phyloP scores from a whole-genome alignment of 2,329 filamentous ascomycete genomes.

The Aureobasidium sp. region DNA sequence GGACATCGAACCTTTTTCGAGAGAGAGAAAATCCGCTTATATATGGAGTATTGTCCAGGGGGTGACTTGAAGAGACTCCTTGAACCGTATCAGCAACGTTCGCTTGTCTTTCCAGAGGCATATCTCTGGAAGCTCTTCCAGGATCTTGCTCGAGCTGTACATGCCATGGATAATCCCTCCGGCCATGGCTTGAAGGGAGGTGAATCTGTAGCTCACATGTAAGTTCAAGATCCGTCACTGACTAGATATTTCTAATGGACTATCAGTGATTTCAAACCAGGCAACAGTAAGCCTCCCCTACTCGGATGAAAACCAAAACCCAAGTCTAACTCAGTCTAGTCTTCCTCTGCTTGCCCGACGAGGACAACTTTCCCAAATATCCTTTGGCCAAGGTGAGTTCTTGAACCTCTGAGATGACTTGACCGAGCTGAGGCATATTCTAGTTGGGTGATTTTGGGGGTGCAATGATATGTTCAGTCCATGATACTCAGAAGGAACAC shows the following conservation, averaged over 20 bases:
- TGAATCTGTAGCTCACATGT: background rate
- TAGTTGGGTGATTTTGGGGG: slow-evolving; percentile 13
- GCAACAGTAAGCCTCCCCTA: background rate
- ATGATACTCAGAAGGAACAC: background rate
- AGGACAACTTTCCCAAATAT: background rate
- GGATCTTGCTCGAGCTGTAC: slow-evolving; percentile 13
- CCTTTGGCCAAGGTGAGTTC: background rate
- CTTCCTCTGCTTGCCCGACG: slow-evolving; percentile 3
- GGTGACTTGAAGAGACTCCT: background rate
- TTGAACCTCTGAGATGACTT: no score
- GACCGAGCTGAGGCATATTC: background rate
- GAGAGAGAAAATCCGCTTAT: slow-evolving; percentile 11
- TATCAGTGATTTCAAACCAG: slow-evolving; percentile 6
- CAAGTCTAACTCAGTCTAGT: background rate
- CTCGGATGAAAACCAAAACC: no score
- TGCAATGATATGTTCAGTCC: background rate
- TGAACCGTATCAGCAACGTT: background rate
- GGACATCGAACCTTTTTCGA: background rate
- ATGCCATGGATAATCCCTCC: background rate
- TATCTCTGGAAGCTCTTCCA: slow-evolving; percentile 21
- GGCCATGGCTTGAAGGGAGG: background rate
- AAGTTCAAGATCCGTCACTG: background rate
- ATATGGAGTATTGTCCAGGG: slow-evolving; percentile 18
- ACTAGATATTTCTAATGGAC: background rate
- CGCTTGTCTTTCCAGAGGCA: slow-evolving; percentile 18